Percentiles rank a stretch among this genome's conserved stretches.
Evolutionary conservation across 106 monocot genomes (phyloP).

Genomic region (Dendrobium nobile): DNA sequence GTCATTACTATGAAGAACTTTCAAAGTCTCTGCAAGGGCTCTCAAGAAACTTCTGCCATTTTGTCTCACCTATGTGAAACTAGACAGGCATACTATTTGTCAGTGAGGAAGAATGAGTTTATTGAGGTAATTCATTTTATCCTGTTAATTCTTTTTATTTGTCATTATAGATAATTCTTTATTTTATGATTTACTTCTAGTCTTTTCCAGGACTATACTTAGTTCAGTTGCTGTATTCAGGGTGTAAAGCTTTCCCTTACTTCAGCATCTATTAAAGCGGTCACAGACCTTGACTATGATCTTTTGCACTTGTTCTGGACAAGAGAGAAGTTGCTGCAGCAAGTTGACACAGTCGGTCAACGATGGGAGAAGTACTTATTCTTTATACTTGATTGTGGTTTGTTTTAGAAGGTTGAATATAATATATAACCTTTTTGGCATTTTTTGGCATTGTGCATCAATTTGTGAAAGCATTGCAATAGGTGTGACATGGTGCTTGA

Average conservation of each 20-base stretch:
- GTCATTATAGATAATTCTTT: not conserved
- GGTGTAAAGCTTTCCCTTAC: conserved; percentile 79
- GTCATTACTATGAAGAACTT: conserved; percentile 65
- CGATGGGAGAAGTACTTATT: conserved; percentile 46
- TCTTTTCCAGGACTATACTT: conserved; percentile 16
- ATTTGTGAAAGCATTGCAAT: not conserved
- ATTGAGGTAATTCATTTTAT: conserved; percentile 48
- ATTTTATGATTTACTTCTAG: conserved; percentile 10
- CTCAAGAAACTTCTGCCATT: conserved; percentile 50
- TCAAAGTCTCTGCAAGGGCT: conserved; percentile 37
- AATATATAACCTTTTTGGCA: not conserved
- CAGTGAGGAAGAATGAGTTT: conserved; percentile 42
- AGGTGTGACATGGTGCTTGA: not conserved
- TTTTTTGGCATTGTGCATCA: not conserved
- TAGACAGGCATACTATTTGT: conserved; percentile 64
- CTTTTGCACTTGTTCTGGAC: conserved; percentile 75
- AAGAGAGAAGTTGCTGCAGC: conserved; percentile 66
- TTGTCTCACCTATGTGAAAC: conserved; percentile 53
- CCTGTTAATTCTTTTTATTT: not conserved
- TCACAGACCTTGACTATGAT: conserved; percentile 67
- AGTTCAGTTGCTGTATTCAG: conserved; percentile 48
- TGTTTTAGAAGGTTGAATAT: not conserved
- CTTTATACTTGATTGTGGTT: not conserved
- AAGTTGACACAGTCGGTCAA: conserved; percentile 60
- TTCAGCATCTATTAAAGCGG: conserved; percentile 25